Conservation (phyloP, 257 asterid genomes). For the Forsythia viridissima region DNA sequence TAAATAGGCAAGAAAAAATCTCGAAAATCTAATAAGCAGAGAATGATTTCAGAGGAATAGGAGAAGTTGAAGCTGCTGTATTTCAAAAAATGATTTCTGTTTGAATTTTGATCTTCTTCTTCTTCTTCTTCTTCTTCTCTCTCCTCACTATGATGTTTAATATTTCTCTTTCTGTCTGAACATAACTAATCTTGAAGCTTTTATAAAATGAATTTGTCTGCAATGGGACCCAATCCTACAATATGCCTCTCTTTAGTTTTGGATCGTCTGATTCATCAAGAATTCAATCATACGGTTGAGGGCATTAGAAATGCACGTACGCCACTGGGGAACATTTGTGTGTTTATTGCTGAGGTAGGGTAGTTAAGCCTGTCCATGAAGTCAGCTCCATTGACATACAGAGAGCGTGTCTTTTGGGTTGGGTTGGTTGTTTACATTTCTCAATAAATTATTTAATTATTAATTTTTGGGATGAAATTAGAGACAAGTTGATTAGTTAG, state of each 20-base stretch:
- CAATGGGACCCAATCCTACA: conserved; percentile 29
- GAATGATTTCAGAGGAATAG: conserved; percentile 9
- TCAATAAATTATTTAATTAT: neutral
- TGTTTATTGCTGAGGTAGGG: conserved; percentile 3
- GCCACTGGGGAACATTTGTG: neutral
- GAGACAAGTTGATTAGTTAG: conserved; percentile 8
- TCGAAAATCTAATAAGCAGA: neutral
- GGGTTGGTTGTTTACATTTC: neutral
- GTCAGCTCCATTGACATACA: conserved; percentile 20
- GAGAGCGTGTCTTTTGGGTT: conserved; percentile 14
- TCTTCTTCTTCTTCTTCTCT: conserved; percentile 10
- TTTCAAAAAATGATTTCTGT: conserved; percentile 34
- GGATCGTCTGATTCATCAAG: conserved; percentile 29
- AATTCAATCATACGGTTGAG: conserved; percentile 30
- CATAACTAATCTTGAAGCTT: conserved; percentile 33
- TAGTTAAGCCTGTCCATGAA: conserved; percentile 16
- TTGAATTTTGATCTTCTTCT: neutral
- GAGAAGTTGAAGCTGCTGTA: conserved; percentile 40
- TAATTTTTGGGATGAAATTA: neutral
- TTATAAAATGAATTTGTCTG: conserved; percentile 32
- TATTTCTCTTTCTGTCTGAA: conserved; percentile 3
- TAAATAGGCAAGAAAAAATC: neutral
- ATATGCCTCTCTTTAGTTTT: conserved; percentile 19
- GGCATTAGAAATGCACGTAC: neutral
- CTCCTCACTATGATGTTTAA: conserved; percentile 17